A percentile compares a stretch with the other conserved stretches of the same genome.
phyloP scores from a whole-genome alignment of 331 rosid genomes.

The Cydonia oblonga region DNA sequence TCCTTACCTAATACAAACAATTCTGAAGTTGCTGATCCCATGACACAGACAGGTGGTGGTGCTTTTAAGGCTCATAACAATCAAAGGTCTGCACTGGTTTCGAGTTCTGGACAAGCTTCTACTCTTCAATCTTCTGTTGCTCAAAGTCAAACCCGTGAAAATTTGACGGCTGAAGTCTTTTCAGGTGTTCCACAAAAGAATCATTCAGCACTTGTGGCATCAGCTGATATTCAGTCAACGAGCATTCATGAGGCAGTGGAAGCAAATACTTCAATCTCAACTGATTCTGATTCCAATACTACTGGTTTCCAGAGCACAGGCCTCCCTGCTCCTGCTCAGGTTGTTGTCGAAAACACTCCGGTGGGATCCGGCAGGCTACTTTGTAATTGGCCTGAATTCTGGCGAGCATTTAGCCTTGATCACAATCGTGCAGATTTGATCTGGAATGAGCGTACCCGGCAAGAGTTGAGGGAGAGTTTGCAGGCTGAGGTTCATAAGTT shows the following conservation, averaged over 20 bases:
- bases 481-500: conserved; percentile 96
- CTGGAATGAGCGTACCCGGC: conserved; percentile 99
- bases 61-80: conserved; percentile 35
- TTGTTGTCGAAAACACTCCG: conserved; percentile 92
- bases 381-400: conserved; percentile 97
- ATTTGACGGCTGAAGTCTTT: conserved; percentile 26
- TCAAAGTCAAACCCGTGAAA: conserved; percentile 45
- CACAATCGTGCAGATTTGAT: conserved; percentile 99
- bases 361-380: conserved; percentile 97
- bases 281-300: conserved; percentile 43
- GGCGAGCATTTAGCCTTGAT: conserved; percentile 95
- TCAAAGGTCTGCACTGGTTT: conserved; percentile 34
- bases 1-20: conserved; percentile 22
- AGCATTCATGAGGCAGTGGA: conserved; percentile 36
- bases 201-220: conserved; percentile 30
- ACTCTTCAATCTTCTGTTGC: conserved; percentile 44
- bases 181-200: conserved; percentile 38
- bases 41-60: conserved; percentile 40
- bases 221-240: conserved; percentile 33
- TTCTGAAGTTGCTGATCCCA: conserved; percentile 33
- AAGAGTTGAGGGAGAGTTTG: conserved; percentile 88
- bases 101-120: conserved; percentile 45
- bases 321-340: conserved; percentile 99
- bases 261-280: conserved; percentile 30
- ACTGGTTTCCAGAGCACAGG: conserved; percentile 48